Evolutionary conservation across 495 filamentous ascomycete genomes (phyloP).

Genomic region (Astrothelium macrocarpum): DNA sequence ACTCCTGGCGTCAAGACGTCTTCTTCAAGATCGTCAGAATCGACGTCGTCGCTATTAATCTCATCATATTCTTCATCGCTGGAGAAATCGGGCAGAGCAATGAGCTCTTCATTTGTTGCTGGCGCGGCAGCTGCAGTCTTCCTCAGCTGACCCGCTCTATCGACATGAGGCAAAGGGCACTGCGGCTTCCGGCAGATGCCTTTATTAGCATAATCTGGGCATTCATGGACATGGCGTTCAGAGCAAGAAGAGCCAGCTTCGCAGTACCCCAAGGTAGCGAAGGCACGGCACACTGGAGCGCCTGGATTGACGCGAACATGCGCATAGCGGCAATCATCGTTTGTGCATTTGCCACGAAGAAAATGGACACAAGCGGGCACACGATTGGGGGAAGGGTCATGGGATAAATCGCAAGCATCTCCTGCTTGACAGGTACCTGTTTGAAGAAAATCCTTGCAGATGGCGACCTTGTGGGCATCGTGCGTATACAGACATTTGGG

Average conservation of each 20-base stretch:
- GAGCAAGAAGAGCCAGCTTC: constrained; percentile 68
- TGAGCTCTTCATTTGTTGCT: constrained; percentile 47
- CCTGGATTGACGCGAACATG: constrained; percentile 74
- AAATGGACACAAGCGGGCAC: constrained; percentile 86
- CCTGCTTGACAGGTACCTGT: constrained; percentile 72
- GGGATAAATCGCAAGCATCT: constrained; percentile 83
- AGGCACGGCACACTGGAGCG: constrained; percentile 73
- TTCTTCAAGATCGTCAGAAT: constrained; percentile 78
- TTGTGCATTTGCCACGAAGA: constrained; percentile 81
- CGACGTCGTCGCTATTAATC: constrained; percentile 74
- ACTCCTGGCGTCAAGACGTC: constrained; percentile 42
- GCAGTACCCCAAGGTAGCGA: constrained; percentile 85
- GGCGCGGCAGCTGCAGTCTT: constrained; percentile 43
- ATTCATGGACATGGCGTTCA: constrained; percentile 81
- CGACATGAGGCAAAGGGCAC: constrained; percentile 79
- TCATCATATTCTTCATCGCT: constrained; percentile 75
- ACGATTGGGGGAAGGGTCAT: constrained; percentile 76
- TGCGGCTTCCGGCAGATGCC: constrained; percentile 62
- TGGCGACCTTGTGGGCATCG: constrained; percentile 78
- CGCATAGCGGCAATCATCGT: constrained; percentile 77
- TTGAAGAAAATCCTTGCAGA: constrained; percentile 78
- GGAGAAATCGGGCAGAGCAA: constrained; percentile 48
- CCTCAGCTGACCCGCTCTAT: constrained; percentile 67
- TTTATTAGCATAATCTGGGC: constrained; percentile 88
- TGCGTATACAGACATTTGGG: constrained; percentile 73